Evolutionary conservation across 768 basidiomycete genomes (phyloP).

Genomic region (Suillus occidentalis): DNA sequence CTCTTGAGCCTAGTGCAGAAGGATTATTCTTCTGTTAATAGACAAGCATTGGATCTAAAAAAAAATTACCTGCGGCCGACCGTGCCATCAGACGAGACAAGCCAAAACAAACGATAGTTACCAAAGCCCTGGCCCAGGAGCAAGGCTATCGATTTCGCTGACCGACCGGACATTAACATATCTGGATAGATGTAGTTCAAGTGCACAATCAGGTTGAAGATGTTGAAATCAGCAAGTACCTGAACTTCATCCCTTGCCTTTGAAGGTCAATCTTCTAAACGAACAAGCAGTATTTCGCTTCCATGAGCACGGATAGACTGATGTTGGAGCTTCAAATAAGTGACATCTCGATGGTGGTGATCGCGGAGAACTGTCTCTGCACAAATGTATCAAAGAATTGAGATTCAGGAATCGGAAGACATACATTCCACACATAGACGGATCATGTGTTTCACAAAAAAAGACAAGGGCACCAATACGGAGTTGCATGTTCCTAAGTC

Average conservation of each 20-base stretch:
- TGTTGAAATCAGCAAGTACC: background rate
- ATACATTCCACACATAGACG: background rate
- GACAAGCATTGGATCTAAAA: constrained; percentile 1
- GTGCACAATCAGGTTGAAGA: background rate
- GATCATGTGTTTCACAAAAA: background rate
- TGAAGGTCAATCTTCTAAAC: background rate
- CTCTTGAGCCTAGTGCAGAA: constrained; percentile 7
- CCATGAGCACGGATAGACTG: background rate
- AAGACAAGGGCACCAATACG: background rate
- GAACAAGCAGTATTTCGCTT: background rate
- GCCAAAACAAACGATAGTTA: constrained; percentile 12
- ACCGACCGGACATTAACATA: constrained; percentile 28
- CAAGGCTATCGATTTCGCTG: constrained; percentile 15
- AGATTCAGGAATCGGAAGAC: background rate
- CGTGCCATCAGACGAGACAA: constrained; percentile 6
- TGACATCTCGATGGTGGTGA: background rate
- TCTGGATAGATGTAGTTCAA: constrained; percentile 9
- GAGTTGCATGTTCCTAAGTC: background rate
- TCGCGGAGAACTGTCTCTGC: background rate
- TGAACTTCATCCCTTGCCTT: background rate
- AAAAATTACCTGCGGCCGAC: constrained; percentile 5
- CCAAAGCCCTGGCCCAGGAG: constrained; percentile 17
- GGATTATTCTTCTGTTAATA: constrained; percentile 2
- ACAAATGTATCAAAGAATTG: background rate
- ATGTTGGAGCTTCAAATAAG: background rate